Base-by-base conservation (phyloP, 2,329 filamentous ascomycete species). In the Chaetothyriales sp. region DNA sequence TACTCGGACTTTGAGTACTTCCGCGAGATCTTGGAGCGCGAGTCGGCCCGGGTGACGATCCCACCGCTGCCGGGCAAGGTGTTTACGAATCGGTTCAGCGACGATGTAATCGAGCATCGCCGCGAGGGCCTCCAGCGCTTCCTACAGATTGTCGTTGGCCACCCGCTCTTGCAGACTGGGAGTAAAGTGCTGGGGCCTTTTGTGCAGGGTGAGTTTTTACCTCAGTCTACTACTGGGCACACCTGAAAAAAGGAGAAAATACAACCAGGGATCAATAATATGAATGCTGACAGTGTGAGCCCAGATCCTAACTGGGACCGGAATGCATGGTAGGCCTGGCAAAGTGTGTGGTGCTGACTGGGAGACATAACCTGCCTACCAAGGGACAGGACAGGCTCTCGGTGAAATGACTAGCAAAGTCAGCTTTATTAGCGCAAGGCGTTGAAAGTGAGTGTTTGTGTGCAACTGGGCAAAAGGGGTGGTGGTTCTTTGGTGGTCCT, bases 1-100 rank as follows among this genome's bases (percentile, higher is more conserved):
- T 98, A 98, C 74, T 92, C 84, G 51, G 92, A 98, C 69, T 98
- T 98, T 67, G 92, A 98, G 72, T 90, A 95, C 72, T 98, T 98
- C 69, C 86, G 92, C 65, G 92, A 98, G 69, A 94, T 96, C 57
- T 79, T 98, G 54, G 92, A 98, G 78, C 83, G 92, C 60, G 92
- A 98, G 72, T 86, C 80, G 61, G 89, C 89, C 52, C 52, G 58
- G 47, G 92, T 98, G 52, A 95, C 88, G 19, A 98, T 98, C 63
- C 92, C 92, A 0, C 90, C 92, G 4, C 73, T 98, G 57, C 92
- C 92, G 0, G 92, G 92, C 48, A 98, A 96, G 71, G 92, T 98
- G 51, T 95, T 96, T 62, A 95, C 90, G 48, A 96, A 96, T 69
- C 81, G 92, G 46, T 98, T 98, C 73, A 93, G 86, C 63, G 92